These are phyloP conservation scores for Purpureocillium takamizusanense DNA, from an alignment of 2,329 filamentous ascomycete genomes.

Conservation along the genomic window DNA sequence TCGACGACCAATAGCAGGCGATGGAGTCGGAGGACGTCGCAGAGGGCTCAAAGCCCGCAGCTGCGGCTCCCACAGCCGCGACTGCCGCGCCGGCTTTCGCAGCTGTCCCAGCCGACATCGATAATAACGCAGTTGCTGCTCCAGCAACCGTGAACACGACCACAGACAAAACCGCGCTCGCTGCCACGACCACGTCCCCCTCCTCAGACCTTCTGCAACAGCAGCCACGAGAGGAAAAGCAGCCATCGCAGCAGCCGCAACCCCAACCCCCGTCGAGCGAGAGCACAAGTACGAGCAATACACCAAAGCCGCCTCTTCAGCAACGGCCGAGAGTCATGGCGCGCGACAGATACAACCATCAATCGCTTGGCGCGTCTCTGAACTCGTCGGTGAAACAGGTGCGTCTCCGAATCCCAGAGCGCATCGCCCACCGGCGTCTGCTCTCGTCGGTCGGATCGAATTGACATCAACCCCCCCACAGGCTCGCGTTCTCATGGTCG, in stretches of 20 bases:
- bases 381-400: constrained; percentile 53
- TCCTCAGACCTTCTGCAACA: constrained; percentile 2
- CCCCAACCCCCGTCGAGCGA: constrained; percentile 3
- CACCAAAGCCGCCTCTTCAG: constrained; percentile 12
- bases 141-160: background rate
- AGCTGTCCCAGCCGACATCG: constrained; percentile 1
- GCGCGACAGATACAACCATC: constrained; percentile 48
- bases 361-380: constrained; percentile 58
- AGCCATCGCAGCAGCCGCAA: constrained; percentile 6
- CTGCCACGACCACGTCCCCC: too few species aligned
- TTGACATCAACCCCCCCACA: constrained; percentile 24
- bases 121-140: background rate
- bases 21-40: background rate
- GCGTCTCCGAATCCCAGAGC: too few species aligned
- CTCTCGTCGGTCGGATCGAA: too few species aligned
- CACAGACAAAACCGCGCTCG: background rate
- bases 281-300: constrained; percentile 9
- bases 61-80: background rate
- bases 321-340: constrained; percentile 17
- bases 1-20: background rate
- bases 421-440: too few species aligned
- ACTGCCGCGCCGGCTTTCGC: too few species aligned
- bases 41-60: background rate
- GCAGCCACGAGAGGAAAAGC: constrained; percentile 5
- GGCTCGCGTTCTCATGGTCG: constrained; percentile 87